Percentiles rank a stretch among this genome's conserved stretches.
These are phyloP conservation scores for Aspergillus ostianus DNA, from an alignment of 495 filamentous ascomycete species.

Conservation along the genomic window DNA sequence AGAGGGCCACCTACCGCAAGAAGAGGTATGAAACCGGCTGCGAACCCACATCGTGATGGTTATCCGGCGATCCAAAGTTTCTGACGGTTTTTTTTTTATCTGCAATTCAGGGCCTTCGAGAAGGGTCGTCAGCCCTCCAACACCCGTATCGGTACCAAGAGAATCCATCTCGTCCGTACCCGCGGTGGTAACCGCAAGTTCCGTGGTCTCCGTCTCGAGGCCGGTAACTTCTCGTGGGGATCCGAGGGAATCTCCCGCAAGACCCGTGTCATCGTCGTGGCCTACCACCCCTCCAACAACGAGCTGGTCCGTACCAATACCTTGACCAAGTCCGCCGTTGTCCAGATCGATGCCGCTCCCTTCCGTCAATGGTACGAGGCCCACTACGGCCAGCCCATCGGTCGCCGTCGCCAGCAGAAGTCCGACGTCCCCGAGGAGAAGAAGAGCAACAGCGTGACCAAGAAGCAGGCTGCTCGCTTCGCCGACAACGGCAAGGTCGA, in stretches of 20 bases:
- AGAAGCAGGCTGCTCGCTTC: conserved; percentile 90
- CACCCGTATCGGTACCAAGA: conserved; percentile 98
- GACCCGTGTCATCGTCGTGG: conserved; percentile 95
- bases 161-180: conserved; percentile 97
- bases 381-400: conserved; percentile 89
- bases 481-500: conserved; percentile 88
- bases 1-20: conserved; percentile 90
- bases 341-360: conserved; percentile 96
- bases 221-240: conserved; percentile 99
- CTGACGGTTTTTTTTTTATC: conserved; percentile 10
- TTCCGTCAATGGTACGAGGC: conserved; percentile 99
- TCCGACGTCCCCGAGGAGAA: conserved; percentile 67
- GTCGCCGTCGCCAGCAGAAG: conserved; percentile 87
- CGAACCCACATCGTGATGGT: neutral
- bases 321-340: conserved; percentile 96
- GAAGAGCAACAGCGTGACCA: conserved; percentile 89
- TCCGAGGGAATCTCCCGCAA: conserved; percentile 97
- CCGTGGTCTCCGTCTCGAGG: conserved; percentile 97
- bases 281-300: conserved; percentile 99
- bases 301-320: conserved; percentile 99
- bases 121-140: conserved; percentile 98
- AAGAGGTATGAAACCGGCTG: conserved; percentile 62
- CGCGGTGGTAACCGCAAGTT: conserved; percentile 99
- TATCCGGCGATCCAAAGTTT: neutral
- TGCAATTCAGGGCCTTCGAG: conserved; percentile 88